These are phyloP conservation scores for Ensete ventricosum DNA, from an alignment of 176 grass and related monocot species.

Conservation along the genomic window DNA sequence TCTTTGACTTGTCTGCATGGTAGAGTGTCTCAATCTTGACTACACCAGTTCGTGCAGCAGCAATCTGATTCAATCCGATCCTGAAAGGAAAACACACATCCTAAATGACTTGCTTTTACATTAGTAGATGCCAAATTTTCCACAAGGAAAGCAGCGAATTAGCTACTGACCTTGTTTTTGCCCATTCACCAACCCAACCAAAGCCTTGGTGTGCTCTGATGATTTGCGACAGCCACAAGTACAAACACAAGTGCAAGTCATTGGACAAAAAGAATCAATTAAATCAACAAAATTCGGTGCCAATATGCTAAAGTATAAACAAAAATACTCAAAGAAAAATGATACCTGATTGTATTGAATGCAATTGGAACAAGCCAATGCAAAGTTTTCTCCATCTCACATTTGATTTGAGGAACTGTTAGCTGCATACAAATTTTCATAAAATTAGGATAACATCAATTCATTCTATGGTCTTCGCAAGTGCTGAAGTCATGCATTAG, in stretches of 20 bases:
- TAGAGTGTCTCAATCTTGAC: slow-evolving; percentile 44
- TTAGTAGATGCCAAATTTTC: not conserved
- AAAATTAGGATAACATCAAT: not conserved
- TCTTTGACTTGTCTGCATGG: slow-evolving; percentile 48
- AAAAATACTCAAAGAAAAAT: not conserved
- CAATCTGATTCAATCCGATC: slow-evolving; percentile 17
- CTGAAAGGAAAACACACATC: slow-evolving; percentile 12
- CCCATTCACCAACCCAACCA: slow-evolving; percentile 38
- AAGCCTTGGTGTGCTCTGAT: slow-evolving; percentile 35
- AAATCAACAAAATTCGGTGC: not conserved
- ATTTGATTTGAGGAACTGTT: slow-evolving; percentile 25
- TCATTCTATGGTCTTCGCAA: not conserved
- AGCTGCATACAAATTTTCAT: slow-evolving; percentile 26
- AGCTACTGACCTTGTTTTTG: slow-evolving; percentile 28
- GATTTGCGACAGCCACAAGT: not conserved
- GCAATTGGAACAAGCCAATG: slow-evolving; percentile 55
- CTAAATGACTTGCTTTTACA: not conserved
- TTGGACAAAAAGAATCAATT: not conserved
- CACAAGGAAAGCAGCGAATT: not conserved
- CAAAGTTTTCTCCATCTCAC: slow-evolving; percentile 43
- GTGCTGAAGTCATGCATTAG: not conserved
- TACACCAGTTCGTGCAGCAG: not conserved
- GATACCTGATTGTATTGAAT: slow-evolving; percentile 41
- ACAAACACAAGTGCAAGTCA: slow-evolving; percentile 1
- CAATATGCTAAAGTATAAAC: not conserved